Conservation (phyloP, 352 stramenopile genomes). For the Pythium aquatile region DNA sequence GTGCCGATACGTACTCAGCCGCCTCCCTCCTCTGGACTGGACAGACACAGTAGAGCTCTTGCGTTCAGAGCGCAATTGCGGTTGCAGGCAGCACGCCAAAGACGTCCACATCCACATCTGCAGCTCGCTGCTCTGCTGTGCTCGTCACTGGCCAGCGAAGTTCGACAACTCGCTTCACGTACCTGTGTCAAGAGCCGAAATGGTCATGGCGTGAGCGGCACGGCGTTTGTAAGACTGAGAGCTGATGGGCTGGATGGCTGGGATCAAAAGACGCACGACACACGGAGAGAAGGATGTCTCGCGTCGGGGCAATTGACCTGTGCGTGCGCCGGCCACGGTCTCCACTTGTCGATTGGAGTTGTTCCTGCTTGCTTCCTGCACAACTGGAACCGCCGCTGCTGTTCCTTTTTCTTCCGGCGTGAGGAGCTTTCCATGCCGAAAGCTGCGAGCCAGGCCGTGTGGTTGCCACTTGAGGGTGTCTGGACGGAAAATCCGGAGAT, state of each 20-base stretch:
- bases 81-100: not conserved
- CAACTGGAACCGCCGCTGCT: not conserved
- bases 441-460: not conserved
- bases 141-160: not conserved
- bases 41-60: not conserved
- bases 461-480: not conserved
- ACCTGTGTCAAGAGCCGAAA: slow-evolving; percentile 27
- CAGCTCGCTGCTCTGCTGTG: not conserved
- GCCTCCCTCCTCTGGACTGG: not conserved
- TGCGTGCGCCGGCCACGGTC: not conserved
- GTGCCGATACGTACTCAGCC: slow-evolving; percentile 18
- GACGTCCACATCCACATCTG: not conserved
- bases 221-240: not conserved
- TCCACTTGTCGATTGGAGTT: not conserved
- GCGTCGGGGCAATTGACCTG: not conserved
- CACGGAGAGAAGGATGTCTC: not conserved
- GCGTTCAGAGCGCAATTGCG: not conserved
- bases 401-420: slow-evolving; percentile 2
- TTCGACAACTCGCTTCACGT: slow-evolving; percentile 5
- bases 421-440: not conserved
- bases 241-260: not conserved
- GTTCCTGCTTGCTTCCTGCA: not conserved
- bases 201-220: slow-evolving; percentile 16
- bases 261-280: not conserved
- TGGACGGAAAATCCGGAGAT: not conserved